These are phyloP conservation scores for Lizanozyma gosingica DNA, from an alignment of 1,139 yeast genomes.

Conservation along the genomic window DNA sequence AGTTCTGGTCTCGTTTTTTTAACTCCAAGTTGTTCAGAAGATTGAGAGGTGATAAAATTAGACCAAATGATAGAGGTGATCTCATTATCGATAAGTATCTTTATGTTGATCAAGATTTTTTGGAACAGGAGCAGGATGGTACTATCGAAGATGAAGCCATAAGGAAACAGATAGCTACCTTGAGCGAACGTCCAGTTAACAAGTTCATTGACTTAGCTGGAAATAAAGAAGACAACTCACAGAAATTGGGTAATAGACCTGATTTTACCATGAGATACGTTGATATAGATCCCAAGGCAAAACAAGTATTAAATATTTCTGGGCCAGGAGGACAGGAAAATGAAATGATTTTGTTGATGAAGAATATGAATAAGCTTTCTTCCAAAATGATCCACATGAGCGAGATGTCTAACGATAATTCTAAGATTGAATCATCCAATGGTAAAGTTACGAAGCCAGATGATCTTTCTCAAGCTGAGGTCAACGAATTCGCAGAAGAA, in stretches of 20 bases:
- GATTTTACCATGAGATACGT: conserved; percentile 83
- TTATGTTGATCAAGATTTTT: conserved; percentile 41
- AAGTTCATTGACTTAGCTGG: conserved; percentile 70
- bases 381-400: conserved; percentile 67
- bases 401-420: conserved; percentile 19
- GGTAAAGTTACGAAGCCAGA: conserved; percentile 5
- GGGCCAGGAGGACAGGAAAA: conserved; percentile 37
- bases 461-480: conserved; percentile 19
- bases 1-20: conserved; percentile 96
- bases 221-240: conserved; percentile 74
- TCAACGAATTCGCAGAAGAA: conserved; percentile 38
- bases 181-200: conserved; percentile 33
- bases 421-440: conserved; percentile 19
- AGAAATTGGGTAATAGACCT: conserved; percentile 69
- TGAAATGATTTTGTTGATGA: conserved; percentile 64
- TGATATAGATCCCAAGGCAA: conserved; percentile 50
- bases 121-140: conserved; percentile 32
- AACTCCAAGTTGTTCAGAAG: conserved; percentile 81
- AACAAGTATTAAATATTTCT: conserved; percentile 17
- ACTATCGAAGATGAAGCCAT: conserved; percentile 7
- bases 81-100: conserved; percentile 76
- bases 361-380: conserved; percentile 83
- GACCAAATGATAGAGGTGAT: conserved; percentile 73
- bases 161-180: conserved; percentile 8
- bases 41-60: conserved; percentile 80